These are phyloP conservation scores for Spirogloea muscicola DNA, from an alignment of 139 green algal species.

Conservation along the genomic window DNA sequence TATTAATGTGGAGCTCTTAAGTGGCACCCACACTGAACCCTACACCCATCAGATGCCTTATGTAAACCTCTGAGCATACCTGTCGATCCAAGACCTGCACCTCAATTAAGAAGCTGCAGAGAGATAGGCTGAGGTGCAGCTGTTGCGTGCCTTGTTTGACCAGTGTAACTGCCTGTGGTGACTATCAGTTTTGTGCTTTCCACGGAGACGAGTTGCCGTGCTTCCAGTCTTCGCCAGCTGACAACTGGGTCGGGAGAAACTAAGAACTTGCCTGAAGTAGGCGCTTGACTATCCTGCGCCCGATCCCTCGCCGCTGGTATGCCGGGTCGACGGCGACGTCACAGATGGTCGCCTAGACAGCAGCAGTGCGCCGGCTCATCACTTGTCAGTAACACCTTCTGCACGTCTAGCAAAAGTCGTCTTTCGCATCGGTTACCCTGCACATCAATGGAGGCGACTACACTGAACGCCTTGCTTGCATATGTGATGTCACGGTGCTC, in stretches of 20 bases:
- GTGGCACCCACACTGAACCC: no score
- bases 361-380: no score
- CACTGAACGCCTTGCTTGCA: no score
- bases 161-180: not conserved
- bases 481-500: no score
- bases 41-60: no score
- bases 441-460: no score
- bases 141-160: constrained; percentile 14
- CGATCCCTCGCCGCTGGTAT: constrained; percentile 21
- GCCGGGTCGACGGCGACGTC: constrained; percentile 29
- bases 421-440: no score
- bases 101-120: not conserved
- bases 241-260: constrained; percentile 5
- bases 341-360: constrained; percentile 35
- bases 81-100: no score
- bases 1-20: no score
- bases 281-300: constrained; percentile 7
- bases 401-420: no score
- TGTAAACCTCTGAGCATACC: no score
- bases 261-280: constrained; percentile 19
- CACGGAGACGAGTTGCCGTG: not conserved
- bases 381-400: no score
- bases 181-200: constrained; percentile 2
- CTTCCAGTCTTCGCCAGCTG: not conserved
- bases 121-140: not conserved